Conservation (phyloP, 176 grass and related monocot genomes). For the Bonia amplexicaulis region DNA sequence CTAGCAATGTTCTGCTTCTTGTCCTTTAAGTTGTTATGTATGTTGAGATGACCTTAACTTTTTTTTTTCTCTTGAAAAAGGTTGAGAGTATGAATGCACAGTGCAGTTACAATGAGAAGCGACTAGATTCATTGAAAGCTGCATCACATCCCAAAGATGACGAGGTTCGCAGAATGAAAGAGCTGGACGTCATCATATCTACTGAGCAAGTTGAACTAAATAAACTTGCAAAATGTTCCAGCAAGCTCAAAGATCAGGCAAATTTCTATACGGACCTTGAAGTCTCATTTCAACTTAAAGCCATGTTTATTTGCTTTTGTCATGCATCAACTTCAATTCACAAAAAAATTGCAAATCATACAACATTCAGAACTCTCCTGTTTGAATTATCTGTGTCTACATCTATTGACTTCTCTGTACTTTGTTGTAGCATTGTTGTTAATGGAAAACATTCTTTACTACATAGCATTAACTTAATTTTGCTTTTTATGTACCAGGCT, state of each 20-base stretch:
- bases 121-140: constrained; percentile 62
- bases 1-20: constrained; percentile 10
- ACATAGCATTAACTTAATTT: not conserved
- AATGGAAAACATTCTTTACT: not conserved
- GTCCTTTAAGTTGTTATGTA: not conserved
- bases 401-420: constrained; percentile 10
- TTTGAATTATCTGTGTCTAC: not conserved
- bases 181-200: constrained; percentile 59
- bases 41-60: constrained; percentile 3
- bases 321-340: not conserved
- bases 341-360: not conserved
- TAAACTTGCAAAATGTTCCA: constrained; percentile 68
- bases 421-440: not conserved
- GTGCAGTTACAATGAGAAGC: constrained; percentile 66
- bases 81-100: constrained; percentile 78
- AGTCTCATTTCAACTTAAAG: not conserved
- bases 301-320: constrained; percentile 4
- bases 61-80: constrained; percentile 45
- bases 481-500: constrained; percentile 44
- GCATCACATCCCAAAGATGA: constrained; percentile 73
- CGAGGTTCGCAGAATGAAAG: constrained; percentile 59
- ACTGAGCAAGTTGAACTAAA: constrained; percentile 60
- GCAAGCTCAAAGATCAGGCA: constrained; percentile 88
- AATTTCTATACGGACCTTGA: constrained; percentile 9
- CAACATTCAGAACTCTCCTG: not conserved